Evolutionary conservation across 805 yeast species (phyloP).

Genomic region (Kazachstania africana): DNA sequence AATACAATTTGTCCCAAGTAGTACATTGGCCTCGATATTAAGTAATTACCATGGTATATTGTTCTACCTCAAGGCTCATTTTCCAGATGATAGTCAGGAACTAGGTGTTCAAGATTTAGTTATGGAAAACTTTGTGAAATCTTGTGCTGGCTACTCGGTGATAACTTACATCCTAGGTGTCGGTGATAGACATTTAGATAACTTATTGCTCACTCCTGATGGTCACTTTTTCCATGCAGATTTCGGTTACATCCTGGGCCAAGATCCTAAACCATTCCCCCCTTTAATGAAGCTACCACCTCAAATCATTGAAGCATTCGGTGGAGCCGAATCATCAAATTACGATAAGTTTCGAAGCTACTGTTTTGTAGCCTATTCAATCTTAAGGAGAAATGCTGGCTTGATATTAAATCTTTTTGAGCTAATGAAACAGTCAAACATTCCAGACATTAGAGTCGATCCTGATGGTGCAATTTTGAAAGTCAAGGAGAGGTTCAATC

Average conservation of each 20-base stretch:
- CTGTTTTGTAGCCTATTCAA: conserved; percentile 89
- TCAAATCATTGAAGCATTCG: conserved; percentile 96
- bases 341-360: conserved; percentile 80
- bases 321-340: conserved; percentile 79
- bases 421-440: conserved; percentile 85
- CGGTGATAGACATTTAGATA: conserved; percentile 94
- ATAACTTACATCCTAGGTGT: conserved; percentile 90
- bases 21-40: conserved; percentile 71
- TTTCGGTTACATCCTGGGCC: conserved; percentile 91
- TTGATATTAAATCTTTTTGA: conserved; percentile 84
- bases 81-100: conserved; percentile 36
- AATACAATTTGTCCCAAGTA: conserved; percentile 89
- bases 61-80: conserved; percentile 54
- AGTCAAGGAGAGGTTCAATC: conserved; percentile 86
- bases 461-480: conserved; percentile 79
- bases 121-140: conserved; percentile 89
- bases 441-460: conserved; percentile 80
- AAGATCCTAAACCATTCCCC: conserved; percentile 97
- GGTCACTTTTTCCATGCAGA: conserved; percentile 95
- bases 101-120: conserved; percentile 35
- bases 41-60: conserved; percentile 66
- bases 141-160: conserved; percentile 97
- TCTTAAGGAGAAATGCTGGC: conserved; percentile 79
- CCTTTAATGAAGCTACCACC: conserved; percentile 96
- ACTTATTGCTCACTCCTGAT: conserved; percentile 68